Evolutionary conservation across 1,139 yeast species (phyloP), one percentile per base, ranked within the genome.

Genomic region (Hemisphaericaspora xylofermentans): DNA sequence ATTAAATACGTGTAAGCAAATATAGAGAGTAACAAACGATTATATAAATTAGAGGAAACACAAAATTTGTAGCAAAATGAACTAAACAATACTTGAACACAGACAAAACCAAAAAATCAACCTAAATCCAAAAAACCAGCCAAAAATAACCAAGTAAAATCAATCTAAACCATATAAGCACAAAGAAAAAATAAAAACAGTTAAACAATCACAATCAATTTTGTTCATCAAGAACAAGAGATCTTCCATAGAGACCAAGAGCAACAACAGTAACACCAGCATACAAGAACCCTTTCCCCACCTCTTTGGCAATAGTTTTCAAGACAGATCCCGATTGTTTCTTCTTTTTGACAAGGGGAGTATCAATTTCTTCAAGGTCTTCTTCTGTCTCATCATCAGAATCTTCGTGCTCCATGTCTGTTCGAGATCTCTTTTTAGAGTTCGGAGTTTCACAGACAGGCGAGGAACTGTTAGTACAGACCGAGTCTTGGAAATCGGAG

Each of bases 241-340:
- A 44, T 28, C 53, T 46, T 5, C 76, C 75, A 50, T 70, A 71
- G 12, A 60, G 49, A 6, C 72, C 75, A 45, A 72, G 61, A 2
- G 72, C 74, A 13, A 65, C 47, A 31, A 71, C 51, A 1, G 76
- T 68, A 2, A 65, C 65, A 14, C 55, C 44, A 7, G 57, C 65
- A 44, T 71, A 70, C 15, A 66, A 40, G 6, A 62, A 45, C 4
- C 68, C 75, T 44, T 67, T 69, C 2, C 60, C 62, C 6, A 54
- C 51, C 45, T 71, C 77, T 43, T 64, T 66, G 9, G 56, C 48
- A 28, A 65, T 33, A 2, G 58, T 41, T 35, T 57, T 61, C 35
- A 51, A 38, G n/a, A 39, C 10, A 17, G 22, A 19, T 6, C 46
- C 41, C 6, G 51, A 33, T 16, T 36, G 33, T 24, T 33, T 39